Percentiles rank a stretch among this genome's conserved stretches.
Conservation (phyloP, 2,329 filamentous ascomycete species). For the Elsinoe ampelina region DNA sequence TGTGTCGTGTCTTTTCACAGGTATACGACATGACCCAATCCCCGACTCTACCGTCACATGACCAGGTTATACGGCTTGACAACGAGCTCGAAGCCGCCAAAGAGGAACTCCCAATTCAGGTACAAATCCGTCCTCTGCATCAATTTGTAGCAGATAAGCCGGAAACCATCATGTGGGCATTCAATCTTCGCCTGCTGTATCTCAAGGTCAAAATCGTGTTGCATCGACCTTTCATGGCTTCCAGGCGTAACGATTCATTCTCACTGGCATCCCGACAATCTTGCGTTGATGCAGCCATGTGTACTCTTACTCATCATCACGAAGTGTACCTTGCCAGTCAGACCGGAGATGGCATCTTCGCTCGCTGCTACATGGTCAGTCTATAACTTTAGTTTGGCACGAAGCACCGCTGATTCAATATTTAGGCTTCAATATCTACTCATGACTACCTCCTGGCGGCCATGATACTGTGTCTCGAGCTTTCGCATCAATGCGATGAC, state of each 20-base stretch:
- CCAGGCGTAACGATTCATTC: constrained; percentile 15
- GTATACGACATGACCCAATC: constrained; percentile 32
- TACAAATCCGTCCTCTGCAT: constrained; percentile 31
- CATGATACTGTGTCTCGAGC: constrained; percentile 40
- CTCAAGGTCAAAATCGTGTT: constrained; percentile 44
- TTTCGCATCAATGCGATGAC: constrained; percentile 24
- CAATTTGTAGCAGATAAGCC: constrained; percentile 41
- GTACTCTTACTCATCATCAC: constrained; percentile 41
- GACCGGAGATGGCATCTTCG: constrained; percentile 31
- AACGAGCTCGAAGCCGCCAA: constrained; percentile 28
- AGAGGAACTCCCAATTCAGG: constrained; percentile 26
- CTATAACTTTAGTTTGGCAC: too few relatives aligned
- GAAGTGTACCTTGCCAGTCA: constrained; percentile 42
- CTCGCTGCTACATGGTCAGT: constrained; percentile 38
- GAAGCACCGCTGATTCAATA: too few relatives aligned
- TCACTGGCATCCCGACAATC: constrained; percentile 36
- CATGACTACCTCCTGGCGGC: constrained; percentile 42
- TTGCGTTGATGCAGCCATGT: constrained; percentile 40
- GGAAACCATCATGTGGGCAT: constrained; percentile 43
- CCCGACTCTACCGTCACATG: constrained; percentile 28
- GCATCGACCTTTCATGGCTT: constrained; percentile 44
- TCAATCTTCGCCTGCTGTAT: constrained; percentile 44
- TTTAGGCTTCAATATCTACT: constrained; percentile 28
- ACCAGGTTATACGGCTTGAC: constrained; percentile 32
- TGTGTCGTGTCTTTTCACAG: constrained; percentile 30